phyloP scores from a whole-genome alignment of 2,329 filamentous ascomycete species.

The Cordyceps javanica region DNA sequence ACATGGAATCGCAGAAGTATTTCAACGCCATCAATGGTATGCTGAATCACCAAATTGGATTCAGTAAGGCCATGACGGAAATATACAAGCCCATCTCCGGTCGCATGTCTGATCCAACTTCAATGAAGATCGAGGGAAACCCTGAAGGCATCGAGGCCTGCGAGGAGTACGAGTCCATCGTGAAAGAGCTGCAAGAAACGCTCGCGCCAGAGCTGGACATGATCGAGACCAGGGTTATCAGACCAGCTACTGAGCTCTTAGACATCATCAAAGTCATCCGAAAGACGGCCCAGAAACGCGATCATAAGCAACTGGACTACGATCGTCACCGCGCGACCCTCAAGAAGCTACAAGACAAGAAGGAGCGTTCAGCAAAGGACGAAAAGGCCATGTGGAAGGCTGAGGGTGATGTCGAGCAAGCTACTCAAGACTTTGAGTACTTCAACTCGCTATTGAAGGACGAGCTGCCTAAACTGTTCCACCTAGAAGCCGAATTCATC shows the following conservation, averaged over 20 bases:
- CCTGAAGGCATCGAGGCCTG: slow-evolving; percentile 90
- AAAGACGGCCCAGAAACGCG: slow-evolving; percentile 80
- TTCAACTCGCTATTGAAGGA: slow-evolving; percentile 97
- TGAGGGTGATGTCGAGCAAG: slow-evolving; percentile 82
- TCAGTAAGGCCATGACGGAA: slow-evolving; percentile 91
- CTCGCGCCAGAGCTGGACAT: slow-evolving; percentile 91
- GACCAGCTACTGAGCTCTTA: slow-evolving; percentile 85
- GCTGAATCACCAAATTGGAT: slow-evolving; percentile 95
- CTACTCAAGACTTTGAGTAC: slow-evolving; percentile 95
- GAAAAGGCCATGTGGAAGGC: slow-evolving; percentile 97
- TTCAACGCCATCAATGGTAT: slow-evolving; percentile 98
- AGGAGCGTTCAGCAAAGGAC: slow-evolving; percentile 92
- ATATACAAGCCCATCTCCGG: slow-evolving; percentile 98
- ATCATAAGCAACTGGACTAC: slow-evolving; percentile 96
- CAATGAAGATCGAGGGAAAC: slow-evolving; percentile 75
- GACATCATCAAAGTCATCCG: slow-evolving; percentile 94
- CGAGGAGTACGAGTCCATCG: slow-evolving; percentile 90
- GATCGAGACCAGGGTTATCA: slow-evolving; percentile 89
- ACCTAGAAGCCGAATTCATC: slow-evolving; percentile 89
- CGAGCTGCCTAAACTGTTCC: slow-evolving; percentile 86
- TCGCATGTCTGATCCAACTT: slow-evolving; percentile 86
- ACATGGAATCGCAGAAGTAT: slow-evolving; percentile 96
- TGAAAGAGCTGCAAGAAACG: slow-evolving; percentile 82
- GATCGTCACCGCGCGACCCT: slow-evolving; percentile 76
- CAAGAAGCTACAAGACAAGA: slow-evolving; percentile 97